Evolutionary conservation across 2,329 filamentous ascomycete genomes (phyloP).

Genomic region (Pseudogymnoascus sp.): DNA sequence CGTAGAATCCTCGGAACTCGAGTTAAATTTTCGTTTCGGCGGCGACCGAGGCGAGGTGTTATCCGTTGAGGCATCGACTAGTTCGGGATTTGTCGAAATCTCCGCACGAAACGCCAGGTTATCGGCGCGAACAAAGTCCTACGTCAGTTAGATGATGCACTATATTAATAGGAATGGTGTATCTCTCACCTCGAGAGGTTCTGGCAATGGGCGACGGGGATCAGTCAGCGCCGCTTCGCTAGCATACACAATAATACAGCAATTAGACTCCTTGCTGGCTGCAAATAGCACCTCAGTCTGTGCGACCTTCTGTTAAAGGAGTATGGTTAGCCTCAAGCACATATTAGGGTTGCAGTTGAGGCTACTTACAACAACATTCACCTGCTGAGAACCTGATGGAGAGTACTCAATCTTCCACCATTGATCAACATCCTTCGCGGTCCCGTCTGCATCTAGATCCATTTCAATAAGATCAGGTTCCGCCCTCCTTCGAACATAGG

Average conservation of each 20-base stretch:
- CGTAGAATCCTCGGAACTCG: background rate
- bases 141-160: constrained; percentile 17
- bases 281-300: constrained; percentile 38
- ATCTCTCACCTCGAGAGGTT: constrained; percentile 30
- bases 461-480: constrained; percentile 37
- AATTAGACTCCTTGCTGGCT: constrained; percentile 41
- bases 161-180: background rate
- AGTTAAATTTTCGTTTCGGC: constrained; percentile 8
- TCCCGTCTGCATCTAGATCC: constrained; percentile 25
- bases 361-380: constrained; percentile 41
- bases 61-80: background rate
- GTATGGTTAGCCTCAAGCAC: background rate
- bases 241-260: constrained; percentile 44
- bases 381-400: constrained; percentile 33
- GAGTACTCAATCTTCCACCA: constrained; percentile 48
- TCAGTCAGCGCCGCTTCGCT: constrained; percentile 39
- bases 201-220: constrained; percentile 31
- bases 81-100: constrained; percentile 23
- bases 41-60: background rate
- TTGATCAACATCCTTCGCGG: constrained; percentile 33
- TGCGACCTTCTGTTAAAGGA: constrained; percentile 36
- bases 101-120: constrained; percentile 46
- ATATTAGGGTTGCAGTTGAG: background rate
- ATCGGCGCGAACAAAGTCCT: constrained; percentile 43
- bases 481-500: constrained; percentile 42